A percentile compares a stretch with the other conserved stretches of the same genome.
Evolutionary conservation across 2,329 filamentous ascomycete genomes (phyloP).

Genomic region (Ceratocystis cubensis): DNA sequence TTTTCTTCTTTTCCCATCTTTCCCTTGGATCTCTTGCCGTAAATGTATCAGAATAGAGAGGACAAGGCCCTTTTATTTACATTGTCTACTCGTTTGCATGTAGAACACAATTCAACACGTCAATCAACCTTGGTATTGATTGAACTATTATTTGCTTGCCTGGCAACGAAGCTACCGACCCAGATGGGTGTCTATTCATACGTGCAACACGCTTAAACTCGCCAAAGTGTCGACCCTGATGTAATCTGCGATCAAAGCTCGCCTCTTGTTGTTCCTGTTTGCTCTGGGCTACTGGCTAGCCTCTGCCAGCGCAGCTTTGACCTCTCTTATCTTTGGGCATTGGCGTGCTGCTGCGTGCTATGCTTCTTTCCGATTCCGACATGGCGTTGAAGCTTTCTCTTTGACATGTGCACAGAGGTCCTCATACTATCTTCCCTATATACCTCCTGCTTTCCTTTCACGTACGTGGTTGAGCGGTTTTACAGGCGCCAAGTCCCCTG

Average conservation of each 20-base stretch:
- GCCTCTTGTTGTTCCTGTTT: neutral
- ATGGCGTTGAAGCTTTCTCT: neutral
- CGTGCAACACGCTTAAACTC: constrained; percentile 1
- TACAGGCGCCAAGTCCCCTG: constrained; percentile 5
- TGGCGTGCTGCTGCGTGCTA: neutral
- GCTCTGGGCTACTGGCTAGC: neutral
- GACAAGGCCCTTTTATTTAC: neutral
- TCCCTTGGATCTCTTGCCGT: neutral
- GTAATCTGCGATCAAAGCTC: neutral
- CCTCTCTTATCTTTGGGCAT: neutral
- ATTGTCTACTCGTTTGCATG: neutral
- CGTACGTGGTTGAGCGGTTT: neutral
- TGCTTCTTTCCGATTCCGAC: no score
- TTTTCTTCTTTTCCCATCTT: neutral
- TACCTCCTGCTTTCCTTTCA: neutral
- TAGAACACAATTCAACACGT: neutral
- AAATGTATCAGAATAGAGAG: neutral
- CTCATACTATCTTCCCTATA: neutral
- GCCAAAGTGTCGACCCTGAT: neutral
- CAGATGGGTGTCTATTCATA: neutral
- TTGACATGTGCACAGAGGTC: neutral
- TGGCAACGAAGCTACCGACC: neutral
- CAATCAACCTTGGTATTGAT: no score
- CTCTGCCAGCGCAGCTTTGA: neutral
- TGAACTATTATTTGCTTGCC: neutral